Base-by-base conservation (phyloP, 2,329 filamentous ascomycete species). In the Exophiala spinifera region DNA sequence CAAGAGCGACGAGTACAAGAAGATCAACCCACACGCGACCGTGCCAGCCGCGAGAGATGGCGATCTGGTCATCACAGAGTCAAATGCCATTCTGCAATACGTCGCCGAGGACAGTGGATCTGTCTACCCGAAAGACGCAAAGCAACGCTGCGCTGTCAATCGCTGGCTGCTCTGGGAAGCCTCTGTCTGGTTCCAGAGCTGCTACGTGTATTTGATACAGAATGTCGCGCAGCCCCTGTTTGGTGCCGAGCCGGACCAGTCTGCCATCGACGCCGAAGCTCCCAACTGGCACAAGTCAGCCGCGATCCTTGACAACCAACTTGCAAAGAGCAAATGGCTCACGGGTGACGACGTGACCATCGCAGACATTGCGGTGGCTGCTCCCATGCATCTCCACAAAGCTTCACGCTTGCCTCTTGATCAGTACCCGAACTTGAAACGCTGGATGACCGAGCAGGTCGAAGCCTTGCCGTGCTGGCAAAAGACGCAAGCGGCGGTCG, bases 161-260 rank as follows among this genome's bases (percentile, higher is more conserved):
- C 60, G 67, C 7, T 75, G 71, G 72, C 63, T 75, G 11, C 66
- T 75, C 2, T 75, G 72, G 73, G 73, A 75, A 50, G 65, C 71
- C 0, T 68, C 65, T 1, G 65, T 66, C 3, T 75, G 72, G 72
- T 75, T 74, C 52, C 64, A 60, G 7, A 70, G 62, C 33, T 72
- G 70, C 62, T 74, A 75, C 56, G 59, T 71, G 46, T 74, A 72
- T 56, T 57, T 74, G 8, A 67, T 74, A 7, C 69, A 75, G 52
- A 63, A 70, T 54, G 67, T 74, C 8, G 72, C 73, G 31, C 72
- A 74, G 63, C 71, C 72, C 8, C 62, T 74, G 2, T 60, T 73
- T 8, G 66, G 68, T 34, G 63, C 61, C 4, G 55, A 70, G 39
- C 68, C 72, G 7, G 70, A 74, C 44, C 57, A 69, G 46, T 59